Conservation (phyloP, 2,329 filamentous ascomycete genomes). For the Colletotrichum sp. region DNA sequence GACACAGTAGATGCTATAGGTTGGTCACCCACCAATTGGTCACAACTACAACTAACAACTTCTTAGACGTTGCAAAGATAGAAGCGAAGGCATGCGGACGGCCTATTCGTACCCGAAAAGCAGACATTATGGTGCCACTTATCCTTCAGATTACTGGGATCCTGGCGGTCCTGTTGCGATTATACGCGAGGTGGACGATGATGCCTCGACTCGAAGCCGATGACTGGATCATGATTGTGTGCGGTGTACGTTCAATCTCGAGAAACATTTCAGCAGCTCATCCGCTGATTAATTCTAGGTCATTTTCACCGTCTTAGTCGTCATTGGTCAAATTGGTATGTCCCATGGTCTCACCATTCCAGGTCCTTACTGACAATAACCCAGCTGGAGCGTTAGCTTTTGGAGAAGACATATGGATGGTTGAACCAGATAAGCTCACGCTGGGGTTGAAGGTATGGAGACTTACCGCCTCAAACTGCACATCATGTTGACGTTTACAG, state of each 20-base stretch:
- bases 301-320: constrained; percentile 33
- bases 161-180: constrained; percentile 35
- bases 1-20: constrained; percentile 28
- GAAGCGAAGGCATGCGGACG: constrained; percentile 35
- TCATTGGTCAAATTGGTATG: constrained; percentile 35
- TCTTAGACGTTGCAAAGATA: constrained; percentile 31
- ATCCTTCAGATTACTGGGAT: constrained; percentile 38
- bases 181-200: constrained; percentile 39
- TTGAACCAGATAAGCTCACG: constrained; percentile 29
- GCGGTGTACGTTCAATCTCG: constrained; percentile 28
- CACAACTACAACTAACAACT: constrained; percentile 5
- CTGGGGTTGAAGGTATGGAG: constrained; percentile 32
- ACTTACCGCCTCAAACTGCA: no score
- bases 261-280: rapidly evolving
- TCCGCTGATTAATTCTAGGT: constrained; percentile 19
- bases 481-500: constrained; percentile 7
- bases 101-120: constrained; percentile 32
- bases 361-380: not conserved
- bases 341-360: not conserved
- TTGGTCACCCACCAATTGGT: constrained; percentile 7
- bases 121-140: constrained; percentile 35
- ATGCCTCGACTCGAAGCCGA: constrained; percentile 36
- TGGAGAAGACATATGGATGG: constrained; percentile 43
- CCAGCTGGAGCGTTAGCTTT: constrained; percentile 30
- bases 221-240: constrained; percentile 42